Evolutionary conservation across 306 rosid species (phyloP), one percentile per base, ranked within the genome.

Genomic region (Cucurbita moschata): DNA sequence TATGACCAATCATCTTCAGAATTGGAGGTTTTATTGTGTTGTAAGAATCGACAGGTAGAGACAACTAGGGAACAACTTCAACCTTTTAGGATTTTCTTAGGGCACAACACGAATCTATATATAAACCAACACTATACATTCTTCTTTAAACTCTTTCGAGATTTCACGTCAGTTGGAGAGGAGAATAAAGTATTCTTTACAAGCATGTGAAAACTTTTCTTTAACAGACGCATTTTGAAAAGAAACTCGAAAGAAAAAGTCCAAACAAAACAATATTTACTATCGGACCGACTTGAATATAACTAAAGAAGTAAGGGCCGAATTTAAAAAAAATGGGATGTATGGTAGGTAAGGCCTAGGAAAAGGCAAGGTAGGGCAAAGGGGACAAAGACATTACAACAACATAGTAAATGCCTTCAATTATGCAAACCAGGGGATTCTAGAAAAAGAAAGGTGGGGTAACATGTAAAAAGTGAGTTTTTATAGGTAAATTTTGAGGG

Each of bases 61-160:
- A 69, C 73, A 69, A 26, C 73, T 69, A 14, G 73, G 73, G 73
- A 69, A 69, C 73, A 47, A 69, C 58, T 47, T 49, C 73, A 26
- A 69, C 43, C 57, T 12, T 69, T 69, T 47, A 23, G 40, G 40
- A 49, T 69, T 69, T 13, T 16, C 4, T 49, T 21, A 49, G 21
- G 73, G n/a, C 43, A 26, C 57, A 69, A 26, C 44, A 7, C 15
- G 73, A 69, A 26, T 49, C 67, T 30, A 61, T 23, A 4, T 44
- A 44, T 44, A 44, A 1, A 30, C 35, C 35, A 30, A 30, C 35
- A 30, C 35, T 30, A 30, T 30, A 30, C 35, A 30, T 30, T 30
- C 2, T 3, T 30, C 2, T 30, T 30, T 2, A 30, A 30, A 30
- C 35, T 0, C 35, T 30, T 30, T 30, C 35, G 4, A 30, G 4